Percentiles rank a stretch among this genome's conserved stretches.
These are phyloP conservation scores for Tetrahymena thermophila DNA, from an alignment of 73 alveolate species.

Conservation along the genomic window DNA sequence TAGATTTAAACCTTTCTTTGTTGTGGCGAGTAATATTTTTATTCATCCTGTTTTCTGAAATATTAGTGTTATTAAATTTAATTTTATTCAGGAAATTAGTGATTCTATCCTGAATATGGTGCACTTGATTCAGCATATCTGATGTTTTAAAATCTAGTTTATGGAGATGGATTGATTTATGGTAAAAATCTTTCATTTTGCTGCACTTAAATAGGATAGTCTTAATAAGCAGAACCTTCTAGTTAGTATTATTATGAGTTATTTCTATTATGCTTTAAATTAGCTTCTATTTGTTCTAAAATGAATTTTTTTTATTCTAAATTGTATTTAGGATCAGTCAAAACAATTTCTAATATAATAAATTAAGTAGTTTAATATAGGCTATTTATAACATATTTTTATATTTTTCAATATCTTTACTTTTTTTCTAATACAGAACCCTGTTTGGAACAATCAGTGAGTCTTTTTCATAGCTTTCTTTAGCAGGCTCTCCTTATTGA, in stretches of 20 bases:
- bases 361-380: not conserved
- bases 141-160: not conserved
- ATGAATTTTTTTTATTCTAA: not conserved
- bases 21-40: not conserved
- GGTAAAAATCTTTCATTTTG: not conserved
- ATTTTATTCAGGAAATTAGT: not conserved
- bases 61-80: not conserved
- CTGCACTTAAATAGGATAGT: not conserved
- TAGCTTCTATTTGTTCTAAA: not conserved
- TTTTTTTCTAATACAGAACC: not conserved
- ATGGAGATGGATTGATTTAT: not conserved
- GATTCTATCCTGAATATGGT: not conserved
- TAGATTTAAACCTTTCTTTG: not conserved
- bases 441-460: not conserved
- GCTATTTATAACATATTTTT: not conserved
- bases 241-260: not conserved
- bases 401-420: not conserved
- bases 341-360: not conserved
- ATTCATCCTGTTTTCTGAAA: not conserved
- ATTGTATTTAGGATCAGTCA: not conserved
- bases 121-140: not conserved
- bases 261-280: not conserved
- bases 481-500: not conserved
- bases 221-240: not conserved
- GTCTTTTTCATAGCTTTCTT: not conserved